Evolutionary conservation across 495 filamentous ascomycete species (phyloP).

Genomic region (Cercophora samala): DNA sequence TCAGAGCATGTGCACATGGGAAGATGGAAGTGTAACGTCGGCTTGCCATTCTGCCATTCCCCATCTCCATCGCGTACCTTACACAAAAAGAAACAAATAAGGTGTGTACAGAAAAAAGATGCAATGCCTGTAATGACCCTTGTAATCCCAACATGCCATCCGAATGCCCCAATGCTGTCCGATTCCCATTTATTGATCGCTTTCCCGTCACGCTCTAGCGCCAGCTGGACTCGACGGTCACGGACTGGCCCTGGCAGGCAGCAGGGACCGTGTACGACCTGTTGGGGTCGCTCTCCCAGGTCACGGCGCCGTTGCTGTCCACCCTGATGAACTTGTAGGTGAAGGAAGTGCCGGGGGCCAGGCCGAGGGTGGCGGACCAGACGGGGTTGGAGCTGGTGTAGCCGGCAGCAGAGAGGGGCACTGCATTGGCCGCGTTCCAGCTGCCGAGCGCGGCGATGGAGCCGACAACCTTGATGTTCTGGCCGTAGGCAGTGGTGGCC

Average conservation of each 20-base stretch:
- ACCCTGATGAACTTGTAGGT: slow-evolving; percentile 69
- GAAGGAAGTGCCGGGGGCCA: slow-evolving; percentile 54
- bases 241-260: slow-evolving; percentile 43
- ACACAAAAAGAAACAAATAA: neutral
- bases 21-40: neutral
- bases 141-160: neutral
- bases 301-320: slow-evolving; percentile 50
- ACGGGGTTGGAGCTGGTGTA: slow-evolving; percentile 56
- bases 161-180: neutral
- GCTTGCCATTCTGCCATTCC: neutral
- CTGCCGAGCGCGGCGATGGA: slow-evolving; percentile 53
- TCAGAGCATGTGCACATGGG: neutral
- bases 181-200: neutral
- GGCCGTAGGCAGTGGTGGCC: slow-evolving; percentile 53
- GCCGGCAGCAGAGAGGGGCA: slow-evolving; percentile 50
- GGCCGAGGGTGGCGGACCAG: slow-evolving; percentile 52
- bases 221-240: slow-evolving; percentile 26
- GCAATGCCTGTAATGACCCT: neutral
- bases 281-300: slow-evolving; percentile 67
- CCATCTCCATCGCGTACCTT: neutral
- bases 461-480: slow-evolving; percentile 59
- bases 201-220: neutral
- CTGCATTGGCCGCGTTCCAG: slow-evolving; percentile 50
- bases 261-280: slow-evolving; percentile 55
- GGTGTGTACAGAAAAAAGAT: neutral